Evolutionary conservation across 2,329 filamentous ascomycete species (phyloP).

Genomic region (Cytospora paraplurivora): DNA sequence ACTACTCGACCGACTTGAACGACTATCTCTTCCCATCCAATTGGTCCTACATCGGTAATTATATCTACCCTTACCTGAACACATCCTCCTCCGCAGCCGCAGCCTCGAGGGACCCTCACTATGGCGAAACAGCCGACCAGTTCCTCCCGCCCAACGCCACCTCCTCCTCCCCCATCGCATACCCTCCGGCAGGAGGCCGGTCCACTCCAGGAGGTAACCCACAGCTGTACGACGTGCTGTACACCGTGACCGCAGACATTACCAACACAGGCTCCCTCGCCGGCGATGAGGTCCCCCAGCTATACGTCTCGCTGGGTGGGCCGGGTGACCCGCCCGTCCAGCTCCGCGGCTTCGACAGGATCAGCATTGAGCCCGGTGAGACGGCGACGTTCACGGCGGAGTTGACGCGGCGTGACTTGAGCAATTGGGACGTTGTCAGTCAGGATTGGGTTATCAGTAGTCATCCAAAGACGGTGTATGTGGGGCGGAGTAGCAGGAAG

Average conservation of each 20-base stretch:
- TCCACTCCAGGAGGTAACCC: constrained; percentile 60
- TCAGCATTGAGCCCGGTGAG: constrained; percentile 71
- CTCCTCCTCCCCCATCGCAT: constrained; percentile 59
- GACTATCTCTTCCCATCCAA: constrained; percentile 70
- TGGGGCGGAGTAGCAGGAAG: constrained; percentile 59
- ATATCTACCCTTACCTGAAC: constrained; percentile 75
- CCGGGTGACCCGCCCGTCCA: constrained; percentile 66
- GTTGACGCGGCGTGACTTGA: constrained; percentile 78
- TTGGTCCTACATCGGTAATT: constrained; percentile 53
- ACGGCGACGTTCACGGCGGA: constrained; percentile 66
- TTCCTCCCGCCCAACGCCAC: constrained; percentile 63
- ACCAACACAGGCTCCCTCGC: constrained; percentile 68
- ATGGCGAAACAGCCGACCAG: constrained; percentile 58
- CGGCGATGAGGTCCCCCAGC: constrained; percentile 74
- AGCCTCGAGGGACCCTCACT: constrained; percentile 60
- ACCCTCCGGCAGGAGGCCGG: constrained; percentile 51
- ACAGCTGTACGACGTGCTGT: constrained; percentile 69
- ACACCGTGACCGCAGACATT: constrained; percentile 67
- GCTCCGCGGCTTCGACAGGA: constrained; percentile 79
- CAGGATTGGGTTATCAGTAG: constrained; percentile 80
- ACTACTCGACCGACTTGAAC: constrained; percentile 60
- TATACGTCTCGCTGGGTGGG: constrained; percentile 81
- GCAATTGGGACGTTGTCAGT: constrained; percentile 77
- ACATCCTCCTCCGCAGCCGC: constrained; percentile 55
- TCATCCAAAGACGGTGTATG: constrained; percentile 54